These are phyloP conservation scores for Xylariaceae sp. DNA, from an alignment of 2,329 filamentous ascomycete genomes.

Conservation along the genomic window DNA sequence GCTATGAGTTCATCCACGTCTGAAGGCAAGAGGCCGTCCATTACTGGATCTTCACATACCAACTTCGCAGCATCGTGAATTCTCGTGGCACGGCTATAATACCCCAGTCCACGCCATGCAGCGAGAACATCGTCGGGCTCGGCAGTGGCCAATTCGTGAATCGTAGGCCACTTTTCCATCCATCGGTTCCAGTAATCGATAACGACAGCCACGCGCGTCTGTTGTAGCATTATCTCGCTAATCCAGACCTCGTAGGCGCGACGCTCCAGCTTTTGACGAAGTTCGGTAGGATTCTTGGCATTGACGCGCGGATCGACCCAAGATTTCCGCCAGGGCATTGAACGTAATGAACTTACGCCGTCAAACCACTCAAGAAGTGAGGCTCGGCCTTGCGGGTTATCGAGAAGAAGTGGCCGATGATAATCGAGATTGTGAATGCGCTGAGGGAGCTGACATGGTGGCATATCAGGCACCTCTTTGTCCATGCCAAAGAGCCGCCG, in stretches of 20 bases:
- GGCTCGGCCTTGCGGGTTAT: constrained; percentile 43
- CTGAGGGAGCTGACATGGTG: constrained; percentile 33
- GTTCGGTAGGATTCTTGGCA: constrained; percentile 33
- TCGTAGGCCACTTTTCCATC: constrained; percentile 66
- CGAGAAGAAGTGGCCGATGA: constrained; percentile 57
- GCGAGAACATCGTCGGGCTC: constrained; percentile 60
- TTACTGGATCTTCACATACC: constrained; percentile 50
- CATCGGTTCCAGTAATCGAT: constrained; percentile 68
- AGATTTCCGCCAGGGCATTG: constrained; percentile 64
- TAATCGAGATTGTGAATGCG: constrained; percentile 50
- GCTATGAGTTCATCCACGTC: constrained; percentile 52
- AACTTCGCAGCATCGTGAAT: constrained; percentile 62
- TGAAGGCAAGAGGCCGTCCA: constrained; percentile 57
- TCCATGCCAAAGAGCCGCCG: constrained; percentile 32
- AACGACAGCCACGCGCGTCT: constrained; percentile 67
- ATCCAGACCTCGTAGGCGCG: constrained; percentile 72
- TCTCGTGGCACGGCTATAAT: constrained; percentile 67
- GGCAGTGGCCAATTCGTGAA: constrained; percentile 61
- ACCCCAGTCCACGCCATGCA: constrained; percentile 66
- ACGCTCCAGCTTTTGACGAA: constrained; percentile 52
- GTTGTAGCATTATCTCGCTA: constrained; percentile 71
- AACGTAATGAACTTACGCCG: constrained; percentile 50
- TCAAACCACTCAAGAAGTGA: constrained; percentile 60
- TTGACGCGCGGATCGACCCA: constrained; percentile 56
- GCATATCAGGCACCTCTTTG: background rate